Conservation (phyloP, 257 asterid genomes). For the Verbena officinalis region DNA sequence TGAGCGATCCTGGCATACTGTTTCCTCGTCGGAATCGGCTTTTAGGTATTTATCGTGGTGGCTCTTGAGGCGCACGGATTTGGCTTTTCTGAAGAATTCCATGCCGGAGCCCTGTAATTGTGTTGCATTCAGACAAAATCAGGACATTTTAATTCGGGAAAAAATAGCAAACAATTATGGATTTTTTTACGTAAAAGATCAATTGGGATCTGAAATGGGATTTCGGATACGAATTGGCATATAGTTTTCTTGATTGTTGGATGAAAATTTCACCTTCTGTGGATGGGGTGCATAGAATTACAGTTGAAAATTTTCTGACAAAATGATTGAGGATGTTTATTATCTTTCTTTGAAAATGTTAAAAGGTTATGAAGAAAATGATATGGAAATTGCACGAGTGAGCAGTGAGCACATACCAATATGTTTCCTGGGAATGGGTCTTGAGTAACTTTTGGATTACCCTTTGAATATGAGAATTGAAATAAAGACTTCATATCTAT, state of each 20-base stretch:
- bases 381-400: too few species aligned
- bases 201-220: conserved; percentile 2
- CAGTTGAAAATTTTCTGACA: too few species aligned
- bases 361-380: too few species aligned
- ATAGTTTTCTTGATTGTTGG: background rate
- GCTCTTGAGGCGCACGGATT: conserved; percentile 68
- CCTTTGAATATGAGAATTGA: too few species aligned
- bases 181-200: background rate
- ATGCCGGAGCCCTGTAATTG: conserved; percentile 58
- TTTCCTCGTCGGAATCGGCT: conserved; percentile 68
- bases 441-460: too few species aligned
- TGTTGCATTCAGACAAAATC: background rate
- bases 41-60: conserved; percentile 70
- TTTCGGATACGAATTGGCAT: conserved; percentile 12
- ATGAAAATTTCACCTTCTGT: background rate
- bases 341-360: too few species aligned
- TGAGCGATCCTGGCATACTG: conserved; percentile 64
- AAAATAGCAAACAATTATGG: too few species aligned
- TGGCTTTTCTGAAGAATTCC: conserved; percentile 73
- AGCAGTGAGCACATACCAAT: too few species aligned
- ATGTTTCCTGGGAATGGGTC: too few species aligned
- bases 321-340: too few species aligned
- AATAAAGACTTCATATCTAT: too few species aligned
- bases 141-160: too few species aligned
- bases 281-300: background rate